phyloP scores from a whole-genome alignment of 2,329 filamentous ascomycete genomes.

The Endoconidiophora laricicola region DNA sequence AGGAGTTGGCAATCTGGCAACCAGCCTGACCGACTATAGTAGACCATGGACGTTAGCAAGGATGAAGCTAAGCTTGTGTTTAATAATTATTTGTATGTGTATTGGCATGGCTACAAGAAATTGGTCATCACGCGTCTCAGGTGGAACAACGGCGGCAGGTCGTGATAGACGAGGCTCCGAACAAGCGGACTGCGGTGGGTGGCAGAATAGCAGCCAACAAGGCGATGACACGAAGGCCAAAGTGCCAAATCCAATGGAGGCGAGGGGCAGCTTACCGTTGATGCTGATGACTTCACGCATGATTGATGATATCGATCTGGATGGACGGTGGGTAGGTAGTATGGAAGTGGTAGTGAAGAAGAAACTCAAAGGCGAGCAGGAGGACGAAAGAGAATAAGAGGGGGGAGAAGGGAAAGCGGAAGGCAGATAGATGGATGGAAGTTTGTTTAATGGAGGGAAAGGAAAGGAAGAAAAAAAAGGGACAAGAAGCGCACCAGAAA shows the following conservation, averaged over 20 bases:
- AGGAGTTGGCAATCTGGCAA: constrained; percentile 99
- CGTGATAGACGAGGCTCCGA: neutral
- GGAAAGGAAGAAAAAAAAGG: constrained; percentile 16
- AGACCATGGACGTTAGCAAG: constrained; percentile 17
- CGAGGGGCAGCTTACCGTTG: constrained; percentile 56
- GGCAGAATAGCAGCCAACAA: neutral
- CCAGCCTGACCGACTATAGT: constrained; percentile 90
- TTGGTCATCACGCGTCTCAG: neutral
- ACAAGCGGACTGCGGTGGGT: neutral
- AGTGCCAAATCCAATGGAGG: neutral
- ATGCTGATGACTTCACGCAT: constrained; percentile 99
- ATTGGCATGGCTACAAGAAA: neutral
- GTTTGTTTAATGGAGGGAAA: constrained; percentile 12
- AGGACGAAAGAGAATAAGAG: neutral
- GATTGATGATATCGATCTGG: constrained; percentile 22
- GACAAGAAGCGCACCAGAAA: constrained; percentile 18
- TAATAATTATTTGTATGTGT: neutral
- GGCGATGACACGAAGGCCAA: neutral
- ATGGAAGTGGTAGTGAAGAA: neutral
- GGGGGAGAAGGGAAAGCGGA: constrained; percentile 5
- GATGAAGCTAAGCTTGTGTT: neutral
- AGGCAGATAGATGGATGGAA: neutral
- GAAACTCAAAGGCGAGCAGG: too few species aligned
- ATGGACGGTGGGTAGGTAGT: constrained; percentile 6
- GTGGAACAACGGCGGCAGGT: too few species aligned